Conservation (phyloP, 345 rosid genomes). For the Hevea brasiliensis region DNA sequence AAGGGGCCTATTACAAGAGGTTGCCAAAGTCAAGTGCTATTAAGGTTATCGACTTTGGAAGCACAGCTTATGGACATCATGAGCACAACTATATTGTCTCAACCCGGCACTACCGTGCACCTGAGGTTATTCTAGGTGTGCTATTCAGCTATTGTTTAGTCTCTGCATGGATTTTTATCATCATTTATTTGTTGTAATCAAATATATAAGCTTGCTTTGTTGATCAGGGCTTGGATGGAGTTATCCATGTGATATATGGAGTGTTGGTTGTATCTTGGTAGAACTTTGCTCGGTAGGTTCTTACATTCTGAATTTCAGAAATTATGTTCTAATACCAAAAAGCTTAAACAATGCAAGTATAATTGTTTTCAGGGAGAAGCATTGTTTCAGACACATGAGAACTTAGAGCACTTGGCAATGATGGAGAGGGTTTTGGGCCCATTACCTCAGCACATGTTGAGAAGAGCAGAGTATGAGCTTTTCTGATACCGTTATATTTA, state of each 20-base stretch:
- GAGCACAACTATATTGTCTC: slow-evolving; percentile 63
- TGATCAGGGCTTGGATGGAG: slow-evolving; percentile 70
- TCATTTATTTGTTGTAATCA: slow-evolving; percentile 10
- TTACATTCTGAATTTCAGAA: neutral
- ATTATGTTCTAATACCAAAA: neutral
- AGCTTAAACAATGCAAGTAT: neutral
- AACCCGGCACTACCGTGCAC: slow-evolving; percentile 78
- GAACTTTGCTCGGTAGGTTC: slow-evolving; percentile 65
- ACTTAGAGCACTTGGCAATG: slow-evolving; percentile 73
- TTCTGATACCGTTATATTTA: neutral
- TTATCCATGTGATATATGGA: slow-evolving; percentile 71
- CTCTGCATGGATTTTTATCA: neutral
- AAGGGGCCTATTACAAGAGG: slow-evolving; percentile 46
- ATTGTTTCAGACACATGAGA: slow-evolving; percentile 72
- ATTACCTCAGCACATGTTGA: slow-evolving; percentile 59
- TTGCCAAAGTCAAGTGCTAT: slow-evolving; percentile 72
- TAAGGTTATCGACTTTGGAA: slow-evolving; percentile 77
- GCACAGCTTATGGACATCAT: slow-evolving; percentile 60
- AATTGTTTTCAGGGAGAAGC: slow-evolving; percentile 56
- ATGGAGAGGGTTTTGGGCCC: slow-evolving; percentile 74
- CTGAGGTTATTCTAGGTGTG: slow-evolving; percentile 73
- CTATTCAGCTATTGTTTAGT: neutral
- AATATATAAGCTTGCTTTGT: slow-evolving; percentile 11
- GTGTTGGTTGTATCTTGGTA: slow-evolving; percentile 69
- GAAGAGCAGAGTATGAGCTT: slow-evolving; percentile 52